Percentiles rank a stretch among this genome's conserved stretches.
Evolutionary conservation across 345 rosid species (phyloP).

Genomic region (Orychophragmus violaceus): DNA sequence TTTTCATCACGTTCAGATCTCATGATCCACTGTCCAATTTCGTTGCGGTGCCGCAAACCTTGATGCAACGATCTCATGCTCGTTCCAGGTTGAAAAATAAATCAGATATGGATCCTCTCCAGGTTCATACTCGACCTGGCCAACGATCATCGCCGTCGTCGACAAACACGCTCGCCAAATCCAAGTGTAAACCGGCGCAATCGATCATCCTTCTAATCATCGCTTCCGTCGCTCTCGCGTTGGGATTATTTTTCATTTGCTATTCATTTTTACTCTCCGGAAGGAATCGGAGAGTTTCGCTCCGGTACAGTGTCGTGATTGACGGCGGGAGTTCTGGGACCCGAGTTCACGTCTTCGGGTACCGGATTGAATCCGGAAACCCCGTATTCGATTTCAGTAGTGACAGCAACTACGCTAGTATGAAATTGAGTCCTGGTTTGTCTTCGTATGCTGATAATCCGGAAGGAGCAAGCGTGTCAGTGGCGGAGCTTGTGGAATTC

Average conservation of each 20-base stretch:
- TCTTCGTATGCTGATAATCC: constrained; percentile 61
- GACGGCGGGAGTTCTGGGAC: constrained; percentile 94
- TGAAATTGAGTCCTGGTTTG: constrained; percentile 77
- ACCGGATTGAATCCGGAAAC: constrained; percentile 27
- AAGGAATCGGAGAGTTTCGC: neutral
- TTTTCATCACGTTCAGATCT: constrained; percentile 10
- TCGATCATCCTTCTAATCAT: constrained; percentile 23
- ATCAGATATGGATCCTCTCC: constrained; percentile 49
- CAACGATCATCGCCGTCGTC: constrained; percentile 32
- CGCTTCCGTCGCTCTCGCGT: constrained; percentile 14
- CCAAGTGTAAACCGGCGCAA: constrained; percentile 28
- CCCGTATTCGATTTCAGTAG: constrained; percentile 46
- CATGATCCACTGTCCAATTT: constrained; percentile 19
- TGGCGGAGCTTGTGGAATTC: constrained; percentile 58
- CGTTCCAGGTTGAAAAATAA: constrained; percentile 39
- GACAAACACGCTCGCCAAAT: constrained; percentile 34
- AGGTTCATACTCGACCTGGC: constrained; percentile 43
- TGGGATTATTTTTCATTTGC: constrained; percentile 25
- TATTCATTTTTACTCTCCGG: constrained; percentile 24
- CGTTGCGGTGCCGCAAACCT: constrained; percentile 23
- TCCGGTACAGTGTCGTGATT: constrained; percentile 44
- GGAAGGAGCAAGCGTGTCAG: constrained; percentile 47
- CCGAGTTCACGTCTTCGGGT: constrained; percentile 58
- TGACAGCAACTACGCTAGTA: constrained; percentile 31
- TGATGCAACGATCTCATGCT: constrained; percentile 83